Base-by-base conservation (phyloP, 2,329 filamentous ascomycete genomes). In the Ceratocystis ficicola region DNA sequence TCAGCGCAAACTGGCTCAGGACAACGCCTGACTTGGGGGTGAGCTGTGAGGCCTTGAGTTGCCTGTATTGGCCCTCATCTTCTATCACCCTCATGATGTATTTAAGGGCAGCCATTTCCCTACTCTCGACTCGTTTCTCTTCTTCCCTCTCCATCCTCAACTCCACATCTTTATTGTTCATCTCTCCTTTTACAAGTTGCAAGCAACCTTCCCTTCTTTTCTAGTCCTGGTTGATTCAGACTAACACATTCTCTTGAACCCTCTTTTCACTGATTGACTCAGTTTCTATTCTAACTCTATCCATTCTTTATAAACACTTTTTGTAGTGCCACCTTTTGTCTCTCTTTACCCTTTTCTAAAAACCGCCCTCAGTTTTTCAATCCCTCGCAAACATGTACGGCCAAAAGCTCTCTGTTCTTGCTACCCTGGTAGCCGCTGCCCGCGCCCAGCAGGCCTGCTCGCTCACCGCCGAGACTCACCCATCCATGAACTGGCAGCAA, bases 401-500 rank as follows among this genome's bases (percentile, higher is more conserved):
- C 61, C 44, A 63, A 20, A 63, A 63, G 44, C 30, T 66, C 60
- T 5, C 60, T 41, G 52, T 62, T 25, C 52, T 64, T 28, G 48
- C 68, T 22, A 41, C 66, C 12, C 71, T 78, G 59, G 68, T 77
- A 66, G 73, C 74, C 44, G 68, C 73, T 25, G 76, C 72, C 61
- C 70, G 71, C 44, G 75, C 75, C 63, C 79, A 81, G 69, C 73
- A 77, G 69, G 74, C 76, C 55, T 77, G 77, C 66, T 75, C 72
- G n/a, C 68, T 73, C 67, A 68, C 70, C 44, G 66, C 73, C 3
- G 78, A 79, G 68, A 72, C 70, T 30, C 79, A 81, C 68, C 79
- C 79, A 46, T 69, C 74, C 44, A 71, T 81, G 70, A 76, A 73
- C 65, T 79, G 77, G 75, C 72, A 77, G 69, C 73, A 74, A 68